Evolutionary conservation across 495 filamentous ascomycete genomes (phyloP).

Genomic region (Aspergillus sclerotioniger): DNA sequence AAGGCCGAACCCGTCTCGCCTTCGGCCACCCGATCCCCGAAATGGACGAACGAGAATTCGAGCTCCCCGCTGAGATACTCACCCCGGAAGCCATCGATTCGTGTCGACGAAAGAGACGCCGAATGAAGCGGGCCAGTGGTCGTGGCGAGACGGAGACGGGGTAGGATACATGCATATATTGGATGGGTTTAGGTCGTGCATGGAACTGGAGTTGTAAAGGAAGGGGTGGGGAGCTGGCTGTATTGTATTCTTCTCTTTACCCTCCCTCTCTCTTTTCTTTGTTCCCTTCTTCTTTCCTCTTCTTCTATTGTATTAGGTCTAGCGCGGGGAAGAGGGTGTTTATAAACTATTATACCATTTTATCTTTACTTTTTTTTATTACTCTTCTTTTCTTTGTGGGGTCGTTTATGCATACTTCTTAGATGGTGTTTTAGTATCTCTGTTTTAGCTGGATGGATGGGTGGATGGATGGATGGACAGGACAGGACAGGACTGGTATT

Average conservation of each 20-base stretch:
- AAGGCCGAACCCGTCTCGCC: conserved; percentile 56
- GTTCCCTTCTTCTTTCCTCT: neutral
- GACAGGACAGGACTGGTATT: too few species aligned
- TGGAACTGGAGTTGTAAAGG: too few species aligned
- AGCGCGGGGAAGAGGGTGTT: neutral
- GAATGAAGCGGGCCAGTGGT: conserved; percentile 39
- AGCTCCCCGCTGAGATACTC: conserved; percentile 66
- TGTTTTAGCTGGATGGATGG: too few species aligned
- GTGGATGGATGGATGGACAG: conserved; percentile 24
- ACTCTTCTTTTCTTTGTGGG: too few species aligned
- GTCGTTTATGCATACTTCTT: too few species aligned
- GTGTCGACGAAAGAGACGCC: conserved; percentile 59
- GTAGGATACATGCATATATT: too few species aligned
- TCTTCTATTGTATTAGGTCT: neutral
- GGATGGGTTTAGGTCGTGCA: too few species aligned
- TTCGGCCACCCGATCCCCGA: conserved; percentile 86
- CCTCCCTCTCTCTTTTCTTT: neutral
- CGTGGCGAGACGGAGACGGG: conserved; percentile 9
- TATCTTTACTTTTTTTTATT: neutral
- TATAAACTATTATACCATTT: neutral
- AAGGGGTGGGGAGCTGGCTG: too few species aligned
- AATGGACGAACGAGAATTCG: conserved; percentile 64
- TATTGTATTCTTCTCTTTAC: neutral
- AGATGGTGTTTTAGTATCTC: too few species aligned
- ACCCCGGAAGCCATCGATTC: conserved; percentile 65